Evolutionary conservation across 352 stramenopile genomes (phyloP).

Genomic region (Thraustochytrium aureum): DNA sequence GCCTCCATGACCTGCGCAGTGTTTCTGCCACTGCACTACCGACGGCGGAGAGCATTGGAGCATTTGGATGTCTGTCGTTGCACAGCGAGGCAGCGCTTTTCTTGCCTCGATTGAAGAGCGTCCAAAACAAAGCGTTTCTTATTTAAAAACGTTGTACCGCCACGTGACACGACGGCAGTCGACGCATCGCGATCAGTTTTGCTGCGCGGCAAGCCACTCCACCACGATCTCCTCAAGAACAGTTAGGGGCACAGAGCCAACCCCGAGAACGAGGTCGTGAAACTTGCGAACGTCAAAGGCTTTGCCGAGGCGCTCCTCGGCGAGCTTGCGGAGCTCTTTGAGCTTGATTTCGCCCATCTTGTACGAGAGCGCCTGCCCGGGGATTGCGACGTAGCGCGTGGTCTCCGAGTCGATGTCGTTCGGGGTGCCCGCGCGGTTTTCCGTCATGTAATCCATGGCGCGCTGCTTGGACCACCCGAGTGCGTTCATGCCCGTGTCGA

Average conservation of each 20-base stretch:
- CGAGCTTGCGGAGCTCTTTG: conserved; percentile 56
- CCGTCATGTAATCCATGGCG: conserved; percentile 60
- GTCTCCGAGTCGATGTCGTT: conserved; percentile 61
- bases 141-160: neutral
- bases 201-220: conserved; percentile 54
- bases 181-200: neutral
- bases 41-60: neutral
- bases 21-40: neutral
- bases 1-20: neutral
- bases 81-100: neutral
- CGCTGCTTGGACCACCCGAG: conserved; percentile 59
- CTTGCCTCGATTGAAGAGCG: neutral
- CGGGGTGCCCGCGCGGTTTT: conserved; percentile 61
- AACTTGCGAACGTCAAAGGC: conserved; percentile 60
- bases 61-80: neutral
- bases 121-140: neutral
- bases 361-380: conserved; percentile 62
- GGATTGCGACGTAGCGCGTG: conserved; percentile 61
- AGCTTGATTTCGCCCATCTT: conserved; percentile 62
- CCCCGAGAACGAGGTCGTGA: conserved; percentile 61
- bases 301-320: conserved; percentile 56
- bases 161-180: neutral
- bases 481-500: conserved; percentile 64
- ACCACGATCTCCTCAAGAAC: conserved; percentile 61
- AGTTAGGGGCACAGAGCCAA: conserved; percentile 60